phyloP scores from a whole-genome alignment of 148 eudicot species.

The Cornus suecica region DNA sequence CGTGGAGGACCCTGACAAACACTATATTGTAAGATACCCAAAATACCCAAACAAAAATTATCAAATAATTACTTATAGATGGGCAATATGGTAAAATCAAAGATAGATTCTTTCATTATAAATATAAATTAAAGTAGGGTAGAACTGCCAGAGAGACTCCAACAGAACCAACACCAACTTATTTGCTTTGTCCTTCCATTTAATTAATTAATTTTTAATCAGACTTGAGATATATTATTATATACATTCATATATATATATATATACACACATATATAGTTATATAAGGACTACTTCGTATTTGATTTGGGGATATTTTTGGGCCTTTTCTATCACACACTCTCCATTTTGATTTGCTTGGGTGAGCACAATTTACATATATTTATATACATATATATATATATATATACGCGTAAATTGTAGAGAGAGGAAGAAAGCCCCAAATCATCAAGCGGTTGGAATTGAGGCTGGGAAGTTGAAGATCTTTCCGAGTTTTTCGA shows the following conservation, averaged over 20 bases:
- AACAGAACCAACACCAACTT: not conserved
- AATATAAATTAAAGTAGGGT: conserved; percentile 16
- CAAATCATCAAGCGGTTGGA: not conserved
- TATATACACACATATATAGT: no score
- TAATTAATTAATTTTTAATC: no score
- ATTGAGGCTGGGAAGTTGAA: not conserved
- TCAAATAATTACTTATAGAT: not conserved
- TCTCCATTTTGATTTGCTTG: not conserved
- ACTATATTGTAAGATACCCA: not conserved
- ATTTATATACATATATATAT: no score
- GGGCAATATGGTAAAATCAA: not conserved
- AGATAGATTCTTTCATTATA: not conserved
- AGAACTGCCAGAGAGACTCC: conserved; percentile 30
- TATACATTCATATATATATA: no score
- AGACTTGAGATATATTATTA: no score
- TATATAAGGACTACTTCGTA: no score
- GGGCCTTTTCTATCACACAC: no score
- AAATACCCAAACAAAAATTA: not conserved
- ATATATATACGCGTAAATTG: no score
- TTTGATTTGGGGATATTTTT: not conserved
- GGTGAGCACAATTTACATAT: not conserved
- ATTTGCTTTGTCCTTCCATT: not conserved
- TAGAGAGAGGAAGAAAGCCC: not conserved
- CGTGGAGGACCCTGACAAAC: not conserved
- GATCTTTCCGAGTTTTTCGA: conserved; percentile 2